Conservation (phyloP, 2,329 filamentous ascomycete species). For the Diplodia mutila region DNA sequence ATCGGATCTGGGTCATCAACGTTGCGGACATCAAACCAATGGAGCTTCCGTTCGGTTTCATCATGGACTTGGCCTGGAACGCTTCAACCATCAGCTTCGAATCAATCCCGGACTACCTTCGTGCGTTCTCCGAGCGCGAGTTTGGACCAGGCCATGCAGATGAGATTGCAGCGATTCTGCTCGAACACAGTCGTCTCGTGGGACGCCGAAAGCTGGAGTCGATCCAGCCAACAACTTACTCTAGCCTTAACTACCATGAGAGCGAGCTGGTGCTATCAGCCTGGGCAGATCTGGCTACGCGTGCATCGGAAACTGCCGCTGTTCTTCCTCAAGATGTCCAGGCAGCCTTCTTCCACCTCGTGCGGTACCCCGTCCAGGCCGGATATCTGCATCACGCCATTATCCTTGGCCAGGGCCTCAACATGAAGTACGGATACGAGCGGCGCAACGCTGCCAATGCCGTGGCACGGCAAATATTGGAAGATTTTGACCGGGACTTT, state of each 20-base stretch:
- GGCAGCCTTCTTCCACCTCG: constrained; percentile 62
- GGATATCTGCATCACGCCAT: constrained; percentile 54
- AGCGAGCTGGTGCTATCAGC: constrained; percentile 26
- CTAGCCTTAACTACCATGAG: constrained; percentile 29
- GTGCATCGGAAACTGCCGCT: constrained; percentile 16
- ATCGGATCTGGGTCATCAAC: constrained; percentile 33
- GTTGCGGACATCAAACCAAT: constrained; percentile 34
- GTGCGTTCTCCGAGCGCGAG: constrained; percentile 5
- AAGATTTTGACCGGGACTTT: constrained; percentile 29
- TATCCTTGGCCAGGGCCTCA: constrained; percentile 46
- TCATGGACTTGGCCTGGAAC: constrained; percentile 34
- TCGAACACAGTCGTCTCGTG: constrained; percentile 22
- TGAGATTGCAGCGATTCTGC: constrained; percentile 16
- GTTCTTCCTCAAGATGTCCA: constrained; percentile 51
- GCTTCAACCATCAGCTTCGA: background rate
- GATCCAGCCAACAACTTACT: constrained; percentile 28
- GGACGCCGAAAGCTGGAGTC: constrained; percentile 25
- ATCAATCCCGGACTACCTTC: constrained; percentile 21
- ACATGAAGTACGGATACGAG: constrained; percentile 56
- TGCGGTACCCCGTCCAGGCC: constrained; percentile 60
- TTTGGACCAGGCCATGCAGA: constrained; percentile 7
- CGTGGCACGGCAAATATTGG: constrained; percentile 27
- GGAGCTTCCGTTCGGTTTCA: constrained; percentile 30
- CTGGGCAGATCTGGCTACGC: constrained; percentile 26
- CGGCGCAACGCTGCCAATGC: constrained; percentile 30